These are phyloP conservation scores for Pelargonium nanum DNA, from an alignment of 345 rosid genomes.

Conservation along the genomic window DNA sequence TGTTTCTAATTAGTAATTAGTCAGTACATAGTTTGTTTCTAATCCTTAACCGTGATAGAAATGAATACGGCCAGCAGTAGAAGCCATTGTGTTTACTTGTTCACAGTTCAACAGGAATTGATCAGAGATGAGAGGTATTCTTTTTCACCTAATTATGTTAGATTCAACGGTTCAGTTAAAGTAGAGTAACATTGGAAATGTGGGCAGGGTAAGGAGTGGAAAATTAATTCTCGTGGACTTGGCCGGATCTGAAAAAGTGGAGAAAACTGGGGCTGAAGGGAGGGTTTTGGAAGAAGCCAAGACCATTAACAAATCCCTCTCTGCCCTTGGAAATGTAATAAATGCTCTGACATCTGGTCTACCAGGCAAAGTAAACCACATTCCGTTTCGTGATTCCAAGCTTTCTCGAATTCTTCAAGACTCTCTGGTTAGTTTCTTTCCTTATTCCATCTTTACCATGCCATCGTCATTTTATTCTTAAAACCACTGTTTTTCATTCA, in stretches of 20 bases:
- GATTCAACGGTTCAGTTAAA: not conserved
- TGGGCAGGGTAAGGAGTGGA: slow-evolving; percentile 46
- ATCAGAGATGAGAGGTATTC: slow-evolving; percentile 45
- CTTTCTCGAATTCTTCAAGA: slow-evolving; percentile 84
- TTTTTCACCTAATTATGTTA: not conserved
- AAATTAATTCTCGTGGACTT: slow-evolving; percentile 76
- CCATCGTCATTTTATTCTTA: not conserved
- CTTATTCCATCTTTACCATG: slow-evolving; percentile 5
- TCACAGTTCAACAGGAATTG: slow-evolving; percentile 45
- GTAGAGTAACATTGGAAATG: slow-evolving; percentile 5
- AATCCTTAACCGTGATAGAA: slow-evolving; percentile 36
- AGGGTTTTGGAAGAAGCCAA: slow-evolving; percentile 88
- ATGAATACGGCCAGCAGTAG: slow-evolving; percentile 91
- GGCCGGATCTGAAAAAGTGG: slow-evolving; percentile 92
- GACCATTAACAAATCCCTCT: slow-evolving; percentile 83
- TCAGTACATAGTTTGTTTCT: too few species aligned
- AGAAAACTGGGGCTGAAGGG: slow-evolving; percentile 96
- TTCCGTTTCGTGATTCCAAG: slow-evolving; percentile 88
- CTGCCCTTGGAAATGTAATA: slow-evolving; percentile 81
- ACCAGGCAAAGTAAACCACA: slow-evolving; percentile 48
- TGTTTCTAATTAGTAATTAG: too few species aligned
- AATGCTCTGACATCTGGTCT: slow-evolving; percentile 71
- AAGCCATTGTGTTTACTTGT: slow-evolving; percentile 71
- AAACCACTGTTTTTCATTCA: slow-evolving; percentile 13
- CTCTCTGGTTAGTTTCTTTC: slow-evolving; percentile 51